Percentiles rank a stretch among this genome's conserved stretches.
Evolutionary conservation across 352 stramenopile species (phyloP).

Genomic region (Aphanomyces stellatus): DNA sequence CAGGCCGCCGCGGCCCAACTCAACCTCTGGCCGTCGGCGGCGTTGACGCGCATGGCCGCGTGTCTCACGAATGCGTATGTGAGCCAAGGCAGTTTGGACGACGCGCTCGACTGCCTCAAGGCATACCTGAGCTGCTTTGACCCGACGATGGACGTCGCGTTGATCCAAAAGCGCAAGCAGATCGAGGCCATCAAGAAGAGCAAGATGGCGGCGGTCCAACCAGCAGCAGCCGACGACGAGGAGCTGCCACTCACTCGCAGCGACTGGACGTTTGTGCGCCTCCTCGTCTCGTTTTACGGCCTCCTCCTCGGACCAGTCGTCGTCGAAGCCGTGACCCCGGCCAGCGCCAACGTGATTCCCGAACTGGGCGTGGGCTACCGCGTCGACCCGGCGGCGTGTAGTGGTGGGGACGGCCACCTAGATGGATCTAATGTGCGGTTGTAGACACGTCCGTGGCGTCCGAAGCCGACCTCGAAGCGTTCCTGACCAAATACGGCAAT

Average conservation of each 20-base stretch:
- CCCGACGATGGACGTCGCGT: constrained; percentile 28
- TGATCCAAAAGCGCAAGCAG: constrained; percentile 13
- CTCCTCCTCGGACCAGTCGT: constrained; percentile 28
- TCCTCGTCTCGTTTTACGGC: constrained; percentile 75
- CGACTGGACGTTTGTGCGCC: constrained; percentile 76
- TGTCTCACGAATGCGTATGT: constrained; percentile 69
- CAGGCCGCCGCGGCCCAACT: constrained; percentile 57
- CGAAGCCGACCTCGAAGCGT: constrained; percentile 31
- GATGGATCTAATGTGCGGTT: too few relatives aligned
- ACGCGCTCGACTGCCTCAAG: constrained; percentile 43
- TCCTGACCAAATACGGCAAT: constrained; percentile 72
- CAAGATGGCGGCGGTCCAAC: neutral
- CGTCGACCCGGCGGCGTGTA: neutral
- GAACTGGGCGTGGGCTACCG: neutral
- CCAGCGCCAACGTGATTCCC: neutral
- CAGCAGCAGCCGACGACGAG: constrained; percentile 45
- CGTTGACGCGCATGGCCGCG: constrained; percentile 70
- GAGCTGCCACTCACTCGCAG: constrained; percentile 63
- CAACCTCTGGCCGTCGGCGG: constrained; percentile 64
- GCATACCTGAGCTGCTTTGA: constrained; percentile 73
- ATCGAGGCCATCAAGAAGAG: constrained; percentile 16
- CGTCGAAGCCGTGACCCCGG: neutral
- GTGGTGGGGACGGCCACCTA: too few relatives aligned
- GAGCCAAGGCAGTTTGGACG: constrained; percentile 51
- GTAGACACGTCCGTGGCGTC: too few relatives aligned